phyloP scores from a whole-genome alignment of 768 basidiomycete genomes.

The Phylloporus sp. region DNA sequence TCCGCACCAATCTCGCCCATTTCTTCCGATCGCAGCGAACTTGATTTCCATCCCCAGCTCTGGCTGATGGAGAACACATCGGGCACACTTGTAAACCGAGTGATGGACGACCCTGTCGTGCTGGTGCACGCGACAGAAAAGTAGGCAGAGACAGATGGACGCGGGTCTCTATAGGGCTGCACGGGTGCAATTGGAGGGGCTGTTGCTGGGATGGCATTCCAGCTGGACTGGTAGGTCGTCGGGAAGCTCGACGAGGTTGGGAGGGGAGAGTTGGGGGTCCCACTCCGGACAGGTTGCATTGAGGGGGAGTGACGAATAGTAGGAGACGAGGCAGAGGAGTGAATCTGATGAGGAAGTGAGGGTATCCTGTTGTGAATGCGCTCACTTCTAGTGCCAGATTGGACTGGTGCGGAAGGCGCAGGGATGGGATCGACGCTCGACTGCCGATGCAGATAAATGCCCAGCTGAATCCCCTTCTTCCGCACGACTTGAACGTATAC shows the following conservation, averaged over 20 bases:
- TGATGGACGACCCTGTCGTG: slow-evolving; percentile 76
- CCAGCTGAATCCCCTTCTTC: slow-evolving; percentile 78
- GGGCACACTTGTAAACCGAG: slow-evolving; percentile 80
- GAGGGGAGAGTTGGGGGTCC: slow-evolving; percentile 37
- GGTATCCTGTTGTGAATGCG: slow-evolving; percentile 29
- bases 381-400: slow-evolving; percentile 26
- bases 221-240: slow-evolving; percentile 22
- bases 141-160: slow-evolving; percentile 68
- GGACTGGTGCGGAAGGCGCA: slow-evolving; percentile 54
- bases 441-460: slow-evolving; percentile 87
- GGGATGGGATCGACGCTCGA: slow-evolving; percentile 77
- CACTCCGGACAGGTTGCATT: slow-evolving; percentile 44
- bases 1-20: slow-evolving; percentile 39
- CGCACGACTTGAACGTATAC: slow-evolving; percentile 86
- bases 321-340: slow-evolving; percentile 24
- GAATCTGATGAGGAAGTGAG: slow-evolving; percentile 30
- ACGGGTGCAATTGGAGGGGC: slow-evolving; percentile 45
- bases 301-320: slow-evolving; percentile 43
- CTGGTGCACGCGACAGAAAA: slow-evolving; percentile 82
- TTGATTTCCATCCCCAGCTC: slow-evolving; percentile 92
- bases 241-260: slow-evolving; percentile 17
- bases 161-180: slow-evolving; percentile 75
- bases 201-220: slow-evolving; percentile 37
- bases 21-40: slow-evolving; percentile 49
- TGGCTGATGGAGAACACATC: slow-evolving; percentile 82